These are phyloP conservation scores for Cylindrotheca fusiformis DNA, from an alignment of 108 stramenopile species.

Conservation along the genomic window DNA sequence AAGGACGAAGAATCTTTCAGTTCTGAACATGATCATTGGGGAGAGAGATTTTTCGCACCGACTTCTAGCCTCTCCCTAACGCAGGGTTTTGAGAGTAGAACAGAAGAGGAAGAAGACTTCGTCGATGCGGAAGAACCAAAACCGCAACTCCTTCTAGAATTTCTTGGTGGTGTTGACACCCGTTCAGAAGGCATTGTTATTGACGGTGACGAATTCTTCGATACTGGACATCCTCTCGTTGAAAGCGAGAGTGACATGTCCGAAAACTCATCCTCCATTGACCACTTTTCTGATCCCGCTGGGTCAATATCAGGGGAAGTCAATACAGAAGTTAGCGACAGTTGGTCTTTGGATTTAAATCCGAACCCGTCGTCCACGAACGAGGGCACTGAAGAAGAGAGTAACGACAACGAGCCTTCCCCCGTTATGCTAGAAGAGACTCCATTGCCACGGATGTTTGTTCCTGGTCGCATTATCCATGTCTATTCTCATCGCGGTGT, in stretches of 20 bases:
- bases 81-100: constrained; percentile 1
- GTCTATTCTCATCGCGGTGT: constrained; percentile 89
- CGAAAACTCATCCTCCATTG: constrained; percentile 23
- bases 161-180: constrained; percentile 42
- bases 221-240: constrained; percentile 59
- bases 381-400: constrained; percentile 9
- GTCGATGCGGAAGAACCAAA: constrained; percentile 1
- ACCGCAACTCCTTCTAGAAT: constrained; percentile 32
- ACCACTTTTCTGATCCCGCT: constrained; percentile 15
- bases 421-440: constrained; percentile 84
- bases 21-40: constrained; percentile 16
- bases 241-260: constrained; percentile 45
- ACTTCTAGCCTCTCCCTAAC: constrained; percentile 2
- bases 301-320: not conserved
- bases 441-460: constrained; percentile 87
- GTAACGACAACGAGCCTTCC: constrained; percentile 21
- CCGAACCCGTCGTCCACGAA: not conserved
- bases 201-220: constrained; percentile 82
- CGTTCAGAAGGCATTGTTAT: constrained; percentile 40
- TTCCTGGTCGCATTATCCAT: constrained; percentile 92
- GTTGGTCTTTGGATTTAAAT: constrained; percentile 29
- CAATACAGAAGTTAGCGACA: constrained; percentile 14
- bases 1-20: constrained; percentile 10
- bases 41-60: constrained; percentile 28
- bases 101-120: constrained; percentile 2